Conservation (phyloP, 306 rosid species). For the Morella rubra region DNA sequence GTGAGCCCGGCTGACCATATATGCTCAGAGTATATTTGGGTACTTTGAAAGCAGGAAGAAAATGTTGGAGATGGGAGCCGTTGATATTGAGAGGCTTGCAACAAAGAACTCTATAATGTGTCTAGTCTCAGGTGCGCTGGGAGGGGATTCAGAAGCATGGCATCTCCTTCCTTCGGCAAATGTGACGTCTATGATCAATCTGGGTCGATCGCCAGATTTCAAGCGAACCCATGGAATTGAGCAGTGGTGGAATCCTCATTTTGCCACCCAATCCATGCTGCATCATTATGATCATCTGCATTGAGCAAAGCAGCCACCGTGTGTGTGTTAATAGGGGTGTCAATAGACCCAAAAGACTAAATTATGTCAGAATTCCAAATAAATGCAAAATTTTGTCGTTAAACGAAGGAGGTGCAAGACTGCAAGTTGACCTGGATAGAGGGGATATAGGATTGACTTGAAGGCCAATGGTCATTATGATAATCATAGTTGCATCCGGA, state of each 20-base stretch:
- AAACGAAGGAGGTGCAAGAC: too few species aligned
- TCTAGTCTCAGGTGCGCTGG: conserved; percentile 3
- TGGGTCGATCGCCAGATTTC: conserved; percentile 4
- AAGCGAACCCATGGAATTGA: conserved; percentile 23
- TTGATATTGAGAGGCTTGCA: conserved; percentile 22
- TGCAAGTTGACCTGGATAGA: too few species aligned
- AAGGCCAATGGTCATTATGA: too few species aligned
- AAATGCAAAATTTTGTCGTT: too few species aligned
- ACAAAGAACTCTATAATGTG: conserved; percentile 7
- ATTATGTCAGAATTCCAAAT: too few species aligned
- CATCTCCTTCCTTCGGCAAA: conserved; percentile 39
- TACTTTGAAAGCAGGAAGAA: conserved; percentile 35
- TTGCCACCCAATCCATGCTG: not conserved
- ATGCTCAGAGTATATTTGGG: conserved; percentile 32
- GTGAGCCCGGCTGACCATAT: conserved; percentile 29
- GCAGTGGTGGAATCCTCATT: conserved; percentile 36
- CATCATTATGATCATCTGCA: not conserved
- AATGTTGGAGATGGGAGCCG: conserved; percentile 30
- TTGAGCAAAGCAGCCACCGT: not conserved
- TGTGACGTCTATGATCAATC: not conserved
- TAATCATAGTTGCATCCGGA: too few species aligned
- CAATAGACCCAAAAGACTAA: too few species aligned
- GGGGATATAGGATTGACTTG: too few species aligned
- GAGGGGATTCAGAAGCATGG: conserved; percentile 19
- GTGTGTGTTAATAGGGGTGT: too few species aligned